Conservation (phyloP, 2,329 filamentous ascomycete species). For the Pyrenochaeta sp. region DNA sequence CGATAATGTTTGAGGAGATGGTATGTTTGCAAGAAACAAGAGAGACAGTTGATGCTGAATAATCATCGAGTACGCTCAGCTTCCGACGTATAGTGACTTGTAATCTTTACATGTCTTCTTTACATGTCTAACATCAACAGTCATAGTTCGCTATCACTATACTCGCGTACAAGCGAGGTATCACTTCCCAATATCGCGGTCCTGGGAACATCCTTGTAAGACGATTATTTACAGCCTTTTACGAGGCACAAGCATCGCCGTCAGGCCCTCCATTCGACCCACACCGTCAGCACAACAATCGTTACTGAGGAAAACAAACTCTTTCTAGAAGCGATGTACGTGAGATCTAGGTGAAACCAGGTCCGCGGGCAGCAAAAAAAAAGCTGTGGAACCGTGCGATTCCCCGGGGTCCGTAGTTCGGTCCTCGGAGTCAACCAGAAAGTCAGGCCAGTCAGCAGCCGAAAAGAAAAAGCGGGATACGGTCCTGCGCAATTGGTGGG, state of each 20-base stretch:
- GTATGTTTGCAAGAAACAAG: too few relatives aligned
- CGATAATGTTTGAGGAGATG: too few relatives aligned
- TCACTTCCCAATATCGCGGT: neutral
- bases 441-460: neutral
- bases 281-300: constrained; percentile 1
- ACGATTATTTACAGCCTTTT: too few relatives aligned
- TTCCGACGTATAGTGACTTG: too few relatives aligned
- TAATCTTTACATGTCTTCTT: too few relatives aligned
- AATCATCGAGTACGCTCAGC: too few relatives aligned
- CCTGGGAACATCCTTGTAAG: too few relatives aligned
- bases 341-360: constrained; percentile 5
- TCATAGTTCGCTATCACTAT: too few relatives aligned
- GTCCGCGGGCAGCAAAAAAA: neutral
- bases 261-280: neutral
- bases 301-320: neutral
- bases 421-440: neutral
- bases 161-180: neutral
- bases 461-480: too few relatives aligned
- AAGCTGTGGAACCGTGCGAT: neutral
- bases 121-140: too few relatives aligned
- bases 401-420: neutral
- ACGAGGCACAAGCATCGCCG: neutral
- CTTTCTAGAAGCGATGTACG: constrained; percentile 11
- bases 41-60: too few relatives aligned
- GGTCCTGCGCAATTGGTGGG: too few relatives aligned